Conservation (phyloP, 2,329 filamentous ascomycete species). For the Thielaviopsis musarum region DNA sequence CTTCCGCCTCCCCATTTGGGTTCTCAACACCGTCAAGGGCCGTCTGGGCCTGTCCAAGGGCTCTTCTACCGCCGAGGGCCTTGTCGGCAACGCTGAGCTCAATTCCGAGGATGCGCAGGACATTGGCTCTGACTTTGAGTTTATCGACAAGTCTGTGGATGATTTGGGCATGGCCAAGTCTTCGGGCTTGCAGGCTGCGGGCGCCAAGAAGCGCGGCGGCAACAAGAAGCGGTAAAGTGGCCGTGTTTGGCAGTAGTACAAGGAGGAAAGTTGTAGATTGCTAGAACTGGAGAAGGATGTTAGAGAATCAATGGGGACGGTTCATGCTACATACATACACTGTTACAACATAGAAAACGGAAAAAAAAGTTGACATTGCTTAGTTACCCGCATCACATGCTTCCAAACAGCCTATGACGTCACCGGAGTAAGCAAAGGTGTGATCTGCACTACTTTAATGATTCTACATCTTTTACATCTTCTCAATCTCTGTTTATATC, state of each 20-base stretch:
- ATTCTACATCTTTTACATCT: background rate
- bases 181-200: constrained; percentile 29
- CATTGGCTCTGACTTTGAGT: constrained; percentile 41
- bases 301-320: too few relatives aligned
- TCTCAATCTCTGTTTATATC: background rate
- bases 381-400: too few relatives aligned
- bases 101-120: constrained; percentile 23
- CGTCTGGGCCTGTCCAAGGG: constrained; percentile 23
- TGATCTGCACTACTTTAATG: too few relatives aligned
- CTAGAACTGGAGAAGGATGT: too few relatives aligned
- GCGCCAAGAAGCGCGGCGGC: constrained; percentile 33
- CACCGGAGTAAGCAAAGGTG: too few relatives aligned
- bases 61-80: background rate
- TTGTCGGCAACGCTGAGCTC: constrained; percentile 13
- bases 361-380: too few relatives aligned
- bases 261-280: too few relatives aligned
- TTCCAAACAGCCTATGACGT: too few relatives aligned
- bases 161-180: constrained; percentile 35
- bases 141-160: constrained; percentile 43
- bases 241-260: background rate
- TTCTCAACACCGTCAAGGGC: constrained; percentile 36
- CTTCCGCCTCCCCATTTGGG: constrained; percentile 59
- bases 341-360: too few relatives aligned
- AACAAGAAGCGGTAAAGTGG: constrained; percentile 36
- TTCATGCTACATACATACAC: too few relatives aligned